phyloP scores from a whole-genome alignment of 441 rosid genomes.

The Adansonia gregorii region DNA sequence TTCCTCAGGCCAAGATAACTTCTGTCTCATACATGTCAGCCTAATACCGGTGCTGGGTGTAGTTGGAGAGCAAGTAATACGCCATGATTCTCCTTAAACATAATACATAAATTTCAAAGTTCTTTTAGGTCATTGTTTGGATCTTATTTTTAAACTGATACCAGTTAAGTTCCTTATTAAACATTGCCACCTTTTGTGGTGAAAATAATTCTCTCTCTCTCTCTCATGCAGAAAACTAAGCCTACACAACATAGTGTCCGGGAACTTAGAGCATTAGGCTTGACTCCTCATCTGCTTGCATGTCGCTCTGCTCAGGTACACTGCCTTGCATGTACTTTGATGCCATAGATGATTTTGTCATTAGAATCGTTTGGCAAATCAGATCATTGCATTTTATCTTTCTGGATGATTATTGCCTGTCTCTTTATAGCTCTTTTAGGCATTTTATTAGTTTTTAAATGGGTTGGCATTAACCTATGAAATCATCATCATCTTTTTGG shows the following conservation, averaged over 20 bases:
- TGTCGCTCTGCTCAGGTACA: constrained; percentile 72
- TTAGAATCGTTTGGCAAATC: not conserved
- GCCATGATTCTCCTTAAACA: constrained; percentile 17
- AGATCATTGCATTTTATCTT: not conserved
- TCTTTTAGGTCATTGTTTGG: not conserved
- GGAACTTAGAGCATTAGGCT: constrained; percentile 78
- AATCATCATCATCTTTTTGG: constrained; percentile 1
- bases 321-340: not conserved
- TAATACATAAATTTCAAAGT: not conserved
- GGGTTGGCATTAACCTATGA: not conserved
- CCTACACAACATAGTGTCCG: constrained; percentile 82
- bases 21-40: constrained; percentile 82
- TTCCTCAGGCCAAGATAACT: constrained; percentile 65
- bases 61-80: constrained; percentile 76
- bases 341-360: constrained; percentile 2
- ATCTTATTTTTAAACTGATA: not conserved
- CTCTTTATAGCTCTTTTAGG: not conserved
- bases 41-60: constrained; percentile 74
- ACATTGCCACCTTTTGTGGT: not conserved
- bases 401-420: not conserved
- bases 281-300: constrained; percentile 81
- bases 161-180: not conserved
- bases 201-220: not conserved
- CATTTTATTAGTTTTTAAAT: not conserved
- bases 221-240: constrained; percentile 60